Evolutionary conservation across 768 basidiomycete species (phyloP), one percentile per base, ranked within the genome.

Genomic region (Hemileccinum rubropunctum): DNA sequence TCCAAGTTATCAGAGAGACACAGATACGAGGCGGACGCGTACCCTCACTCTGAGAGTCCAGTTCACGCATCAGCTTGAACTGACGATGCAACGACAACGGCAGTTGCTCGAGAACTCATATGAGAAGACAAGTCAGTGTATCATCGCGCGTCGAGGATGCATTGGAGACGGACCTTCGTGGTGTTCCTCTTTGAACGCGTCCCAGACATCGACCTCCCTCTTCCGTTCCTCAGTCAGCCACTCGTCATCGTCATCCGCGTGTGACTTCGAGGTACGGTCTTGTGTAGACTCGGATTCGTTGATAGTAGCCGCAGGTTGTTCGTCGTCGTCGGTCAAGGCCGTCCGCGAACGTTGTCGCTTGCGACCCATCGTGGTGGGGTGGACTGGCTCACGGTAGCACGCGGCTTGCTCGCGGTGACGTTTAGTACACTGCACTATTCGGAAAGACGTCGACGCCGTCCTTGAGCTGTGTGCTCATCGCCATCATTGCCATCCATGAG

Each of bases 131-230:
- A 21, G 18, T 48, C 15, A 7, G 42, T 15, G 15, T 38, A n/a
- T 42, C n/a, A 15, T 26, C 42, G 27, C 39, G 38, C 46, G 42
- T 36, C 38, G 34, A 17, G 26, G 41, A 32, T 6, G 27, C 11
- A 14, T 42, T 30, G 28, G 30, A 37, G 53, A 33, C 74, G 42
- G 37, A 85, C 90, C 80, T 78, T 91, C 90, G 64, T 82, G 83
- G 58, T 89, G 81, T 52, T 91, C 86, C 59, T 91, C 90, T 60
- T 81, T 79, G 62, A 91, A 79, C 34, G 81, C 72, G 40, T 87
- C 83, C 86, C 87, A 88, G 33, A 88, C 74, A 28, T 82, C 81
- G 51, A 71, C 75, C 57, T 86, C 85, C 62, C 78, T 82, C 58
- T 79, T 74, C 20, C 57, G 61, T 42, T 62, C 63, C 48, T 61